Conservation (phyloP, 1,284 basidiomycete species). For the Sphaerobolus stellatus region DNA sequence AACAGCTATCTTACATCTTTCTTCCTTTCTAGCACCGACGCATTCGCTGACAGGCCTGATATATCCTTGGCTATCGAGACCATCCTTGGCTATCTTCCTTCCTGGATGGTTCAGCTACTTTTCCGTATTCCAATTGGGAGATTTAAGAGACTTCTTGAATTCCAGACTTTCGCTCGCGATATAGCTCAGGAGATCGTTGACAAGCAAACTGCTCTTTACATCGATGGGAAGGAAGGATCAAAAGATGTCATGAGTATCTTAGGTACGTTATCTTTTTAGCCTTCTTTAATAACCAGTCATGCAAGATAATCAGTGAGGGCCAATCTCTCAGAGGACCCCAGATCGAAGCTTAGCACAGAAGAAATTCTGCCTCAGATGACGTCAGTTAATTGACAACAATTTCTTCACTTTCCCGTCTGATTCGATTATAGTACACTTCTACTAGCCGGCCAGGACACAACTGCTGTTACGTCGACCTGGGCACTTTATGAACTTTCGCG, state of each 20-base stretch:
- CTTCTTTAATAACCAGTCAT: not conserved
- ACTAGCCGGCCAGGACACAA: conserved; percentile 25
- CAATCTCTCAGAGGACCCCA: conserved; percentile 46
- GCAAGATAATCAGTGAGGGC: conserved; percentile 44
- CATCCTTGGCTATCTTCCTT: not conserved
- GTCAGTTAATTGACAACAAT: not conserved
- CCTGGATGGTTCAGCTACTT: not conserved
- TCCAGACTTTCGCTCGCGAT: conserved; percentile 29
- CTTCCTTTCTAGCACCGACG: not conserved
- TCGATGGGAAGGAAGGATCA: conserved; percentile 26
- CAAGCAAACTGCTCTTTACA: conserved; percentile 36
- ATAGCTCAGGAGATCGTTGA: conserved; percentile 42
- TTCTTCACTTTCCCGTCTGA: not conserved
- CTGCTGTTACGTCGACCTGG: conserved; percentile 17
- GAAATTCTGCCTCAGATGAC: conserved; percentile 55
- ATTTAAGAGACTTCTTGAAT: not conserved
- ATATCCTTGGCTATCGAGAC: not conserved
- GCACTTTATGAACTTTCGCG: conserved; percentile 34
- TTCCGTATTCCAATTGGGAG: not conserved
- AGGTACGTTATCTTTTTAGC: conserved; percentile 24
- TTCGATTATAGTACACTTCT: conserved; percentile 24
- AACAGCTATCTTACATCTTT: not conserved
- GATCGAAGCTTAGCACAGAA: conserved; percentile 44
- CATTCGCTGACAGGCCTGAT: not conserved
- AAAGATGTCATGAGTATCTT: conserved; percentile 46